Evolutionary conservation across 495 filamentous ascomycete species (phyloP).

Genomic region (Cercophora newfieldiana): DNA sequence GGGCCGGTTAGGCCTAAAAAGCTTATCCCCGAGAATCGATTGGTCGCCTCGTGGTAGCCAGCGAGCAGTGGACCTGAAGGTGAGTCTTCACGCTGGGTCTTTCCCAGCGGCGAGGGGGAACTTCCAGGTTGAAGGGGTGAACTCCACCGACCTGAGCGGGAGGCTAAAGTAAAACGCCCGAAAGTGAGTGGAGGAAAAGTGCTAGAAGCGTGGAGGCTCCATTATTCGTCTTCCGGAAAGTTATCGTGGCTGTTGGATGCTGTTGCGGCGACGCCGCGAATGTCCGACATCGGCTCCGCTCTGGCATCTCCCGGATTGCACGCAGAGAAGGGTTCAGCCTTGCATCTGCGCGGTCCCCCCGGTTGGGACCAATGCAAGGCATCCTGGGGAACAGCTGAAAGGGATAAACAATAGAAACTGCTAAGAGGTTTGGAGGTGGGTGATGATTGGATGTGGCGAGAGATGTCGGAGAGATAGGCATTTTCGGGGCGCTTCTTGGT

Average conservation of each 20-base stretch:
- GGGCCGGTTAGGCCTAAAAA: not conserved
- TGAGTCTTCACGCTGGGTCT: too few species aligned
- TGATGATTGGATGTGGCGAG: not conserved
- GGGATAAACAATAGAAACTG: conserved; percentile 8
- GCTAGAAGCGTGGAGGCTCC: not conserved
- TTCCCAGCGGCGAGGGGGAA: not conserved
- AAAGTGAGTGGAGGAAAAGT: not conserved
- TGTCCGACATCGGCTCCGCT: conserved; percentile 14
- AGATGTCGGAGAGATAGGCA: conserved; percentile 8
- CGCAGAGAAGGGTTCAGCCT: conserved; percentile 13
- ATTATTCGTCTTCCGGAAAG: conserved; percentile 6
- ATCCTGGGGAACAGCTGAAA: not conserved
- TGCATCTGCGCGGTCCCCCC: not conserved
- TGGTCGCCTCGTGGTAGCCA: conserved; percentile 18
- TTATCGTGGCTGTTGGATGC: conserved; percentile 11
- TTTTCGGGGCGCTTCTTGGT: not conserved
- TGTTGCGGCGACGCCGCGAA: conserved; percentile 13
- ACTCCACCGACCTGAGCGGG: not conserved
- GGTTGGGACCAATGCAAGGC: not conserved
- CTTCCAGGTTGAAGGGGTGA: not conserved
- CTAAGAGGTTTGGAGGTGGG: conserved; percentile 5
- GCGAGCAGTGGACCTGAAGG: not conserved
- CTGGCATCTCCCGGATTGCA: not conserved
- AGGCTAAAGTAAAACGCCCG: not conserved
- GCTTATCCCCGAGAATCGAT: conserved; percentile 22